A percentile compares a stretch with the other conserved stretches of the same genome.
phyloP scores from a whole-genome alignment of 768 basidiomycete genomes.

The Auricularia heimuer region DNA sequence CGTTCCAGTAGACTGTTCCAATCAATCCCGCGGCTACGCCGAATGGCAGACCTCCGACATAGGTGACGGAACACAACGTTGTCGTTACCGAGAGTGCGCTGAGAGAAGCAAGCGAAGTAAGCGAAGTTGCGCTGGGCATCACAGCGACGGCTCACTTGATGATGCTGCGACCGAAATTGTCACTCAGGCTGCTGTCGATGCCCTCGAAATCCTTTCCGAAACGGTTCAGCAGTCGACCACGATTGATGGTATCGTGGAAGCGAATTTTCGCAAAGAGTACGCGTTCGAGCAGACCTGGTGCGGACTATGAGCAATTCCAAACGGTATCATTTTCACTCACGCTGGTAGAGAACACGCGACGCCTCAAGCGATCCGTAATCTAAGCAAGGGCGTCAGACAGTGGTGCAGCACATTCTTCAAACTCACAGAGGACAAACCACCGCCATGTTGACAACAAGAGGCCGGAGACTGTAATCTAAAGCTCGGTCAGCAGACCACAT shows the following conservation, averaged over 20 bases:
- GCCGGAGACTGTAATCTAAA: slow-evolving; percentile 27
- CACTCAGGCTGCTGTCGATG: slow-evolving; percentile 72
- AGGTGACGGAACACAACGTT: slow-evolving; percentile 62
- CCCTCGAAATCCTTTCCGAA: slow-evolving; percentile 76
- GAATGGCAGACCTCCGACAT: slow-evolving; percentile 73
- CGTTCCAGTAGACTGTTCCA: slow-evolving; percentile 59
- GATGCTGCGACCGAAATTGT: slow-evolving; percentile 75
- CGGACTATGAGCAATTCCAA: slow-evolving; percentile 2
- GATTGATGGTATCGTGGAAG: slow-evolving; percentile 87
- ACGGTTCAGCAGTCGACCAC: slow-evolving; percentile 73
- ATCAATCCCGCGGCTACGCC: slow-evolving; percentile 47
- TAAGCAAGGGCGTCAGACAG: slow-evolving; percentile 13
- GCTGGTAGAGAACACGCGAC: slow-evolving; percentile 65
- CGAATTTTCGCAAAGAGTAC: slow-evolving; percentile 83
- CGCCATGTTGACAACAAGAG: slow-evolving; percentile 48
- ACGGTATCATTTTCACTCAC: slow-evolving; percentile 23
- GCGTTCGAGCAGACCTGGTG: slow-evolving; percentile 52
- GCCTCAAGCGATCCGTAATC: slow-evolving; percentile 77
- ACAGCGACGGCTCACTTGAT: slow-evolving; percentile 29
- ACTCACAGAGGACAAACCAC: slow-evolving; percentile 64
- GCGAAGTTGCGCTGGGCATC: background rate
- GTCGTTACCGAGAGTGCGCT: slow-evolving; percentile 53
- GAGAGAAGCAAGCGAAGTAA: background rate
- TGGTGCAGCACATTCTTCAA: background rate
- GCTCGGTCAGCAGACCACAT: background rate